A percentile compares a stretch with the other conserved stretches of the same genome.
Evolutionary conservation across 2,329 filamentous ascomycete species (phyloP).

Genomic region (Mycosphaerella sp.): DNA sequence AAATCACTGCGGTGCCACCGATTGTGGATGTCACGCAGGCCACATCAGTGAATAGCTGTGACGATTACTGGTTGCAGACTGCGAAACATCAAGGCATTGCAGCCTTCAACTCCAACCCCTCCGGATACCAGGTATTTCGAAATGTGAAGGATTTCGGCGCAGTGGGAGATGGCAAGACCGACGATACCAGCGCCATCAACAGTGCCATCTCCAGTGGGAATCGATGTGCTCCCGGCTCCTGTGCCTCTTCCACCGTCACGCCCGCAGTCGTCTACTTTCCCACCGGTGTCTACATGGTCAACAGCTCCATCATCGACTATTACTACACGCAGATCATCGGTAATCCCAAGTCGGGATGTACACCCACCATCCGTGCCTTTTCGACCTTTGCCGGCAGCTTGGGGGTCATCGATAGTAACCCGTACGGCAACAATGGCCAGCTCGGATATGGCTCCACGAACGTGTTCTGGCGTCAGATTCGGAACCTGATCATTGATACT

Average conservation of each 20-base stretch:
- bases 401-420: constrained; percentile 53
- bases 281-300: constrained; percentile 54
- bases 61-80: constrained; percentile 39
- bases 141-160: constrained; percentile 46
- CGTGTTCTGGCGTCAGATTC: constrained; percentile 59
- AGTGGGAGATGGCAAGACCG: constrained; percentile 44
- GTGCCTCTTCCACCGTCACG: constrained; percentile 44
- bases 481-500: constrained; percentile 59
- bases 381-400: constrained; percentile 46
- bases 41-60: constrained; percentile 9
- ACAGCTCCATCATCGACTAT: constrained; percentile 52
- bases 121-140: constrained; percentile 42
- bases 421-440: constrained; percentile 40
- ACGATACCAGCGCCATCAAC: constrained; percentile 53
- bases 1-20: not conserved
- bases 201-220: constrained; percentile 37
- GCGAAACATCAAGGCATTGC: constrained; percentile 45
- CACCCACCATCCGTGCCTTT: constrained; percentile 51
- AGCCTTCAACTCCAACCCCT: constrained; percentile 41
- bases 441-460: constrained; percentile 45
- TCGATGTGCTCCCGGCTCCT: constrained; percentile 38
- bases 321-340: constrained; percentile 59
- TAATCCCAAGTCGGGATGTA: constrained; percentile 45
- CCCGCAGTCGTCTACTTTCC: constrained; percentile 55
- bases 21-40: not conserved